Base-by-base conservation (phyloP, 2,329 filamentous ascomycete genomes). In the Pyricularia grisea region DNA sequence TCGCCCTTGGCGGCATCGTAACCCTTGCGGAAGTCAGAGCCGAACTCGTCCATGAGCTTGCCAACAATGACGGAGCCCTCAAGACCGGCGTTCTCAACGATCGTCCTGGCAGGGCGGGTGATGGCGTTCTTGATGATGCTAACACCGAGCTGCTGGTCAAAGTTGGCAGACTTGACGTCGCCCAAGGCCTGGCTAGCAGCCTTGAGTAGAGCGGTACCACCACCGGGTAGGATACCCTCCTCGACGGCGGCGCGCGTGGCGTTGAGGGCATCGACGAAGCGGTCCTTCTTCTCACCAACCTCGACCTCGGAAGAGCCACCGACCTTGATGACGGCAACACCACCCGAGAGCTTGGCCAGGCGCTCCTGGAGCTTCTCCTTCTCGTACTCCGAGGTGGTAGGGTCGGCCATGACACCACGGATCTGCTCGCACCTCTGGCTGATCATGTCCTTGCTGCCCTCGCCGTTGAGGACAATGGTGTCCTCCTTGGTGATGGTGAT, bases 311-410 rank as follows among this genome's bases (percentile, higher is more conserved):
- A 98, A 73, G 94, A 88, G 80, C 95, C 95, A 76, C 95, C 95
- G 72, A 99, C 95, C 88, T 97, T 97, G 88, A 99, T 98, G 82
- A 99, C 95, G 76, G 95, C 95, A 76, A 99, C 95, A 87, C 95
- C 95, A 73, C 95, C 95, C 74, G 95, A 98, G 74, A 99, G 92
- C 90, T 99, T 99, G 75, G 95, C 95, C 71, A 99, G 92, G 84
- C 95, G 95, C 87, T 99, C 95, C 85, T 98, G 95, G 73, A 99
- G 92, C 90, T 99, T 99, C 91, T 99, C 95, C 89, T 97, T 98
- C 89, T 99, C 95, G 84, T 99, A 99, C 78, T 99, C 95, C 66
- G 94, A 97, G 73, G 95, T 99, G 75, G 88, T 90, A 73, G 94
- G 91, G 84, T 99, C 95, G 72, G 85, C 87, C 85, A 97, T 97